phyloP scores from a whole-genome alignment of 768 basidiomycete species.

The Tylopilus rubrobrunneus region DNA sequence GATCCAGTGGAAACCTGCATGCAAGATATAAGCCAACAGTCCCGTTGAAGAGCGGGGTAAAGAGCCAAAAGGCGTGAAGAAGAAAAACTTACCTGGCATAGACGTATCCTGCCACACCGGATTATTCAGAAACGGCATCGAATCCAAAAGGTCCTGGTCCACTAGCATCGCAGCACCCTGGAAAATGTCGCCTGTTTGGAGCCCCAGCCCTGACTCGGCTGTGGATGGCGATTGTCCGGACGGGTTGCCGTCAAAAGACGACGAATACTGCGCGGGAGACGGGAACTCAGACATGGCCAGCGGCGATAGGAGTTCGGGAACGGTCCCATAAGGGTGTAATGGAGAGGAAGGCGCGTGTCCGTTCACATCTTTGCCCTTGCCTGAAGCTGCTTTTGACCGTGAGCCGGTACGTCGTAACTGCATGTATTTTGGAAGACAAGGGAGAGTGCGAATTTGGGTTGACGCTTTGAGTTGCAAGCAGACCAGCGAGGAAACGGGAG shows the following conservation, averaged over 20 bases:
- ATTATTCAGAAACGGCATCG: conserved; percentile 56
- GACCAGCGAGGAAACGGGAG: conserved; percentile 70
- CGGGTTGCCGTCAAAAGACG: conserved; percentile 39
- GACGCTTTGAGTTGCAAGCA: conserved; percentile 59
- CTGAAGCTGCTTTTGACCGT: conserved; percentile 7
- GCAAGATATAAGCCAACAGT: neutral
- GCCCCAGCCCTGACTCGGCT: conserved; percentile 8
- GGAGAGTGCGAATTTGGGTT: conserved; percentile 13
- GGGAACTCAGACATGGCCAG: conserved; percentile 37
- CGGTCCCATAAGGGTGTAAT: conserved; percentile 1
- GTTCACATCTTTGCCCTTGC: conserved; percentile 12
- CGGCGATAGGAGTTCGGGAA: conserved; percentile 22
- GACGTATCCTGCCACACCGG: conserved; percentile 55
- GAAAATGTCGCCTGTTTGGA: conserved; percentile 39
- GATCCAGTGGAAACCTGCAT: conserved; percentile 36
- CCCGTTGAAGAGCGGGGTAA: neutral
- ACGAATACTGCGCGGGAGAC: conserved; percentile 28
- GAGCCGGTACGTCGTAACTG: conserved; percentile 18
- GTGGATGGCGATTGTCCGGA: conserved; percentile 9
- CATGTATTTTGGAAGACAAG: conserved; percentile 14
- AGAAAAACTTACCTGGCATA: conserved; percentile 44
- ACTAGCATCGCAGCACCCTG: conserved; percentile 47
- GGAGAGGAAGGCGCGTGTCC: conserved; percentile 1
- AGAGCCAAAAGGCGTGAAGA: neutral
- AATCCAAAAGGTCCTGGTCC: conserved; percentile 57